Evolutionary conservation across 2,329 filamentous ascomycete species (phyloP).

Genomic region (Rutstroemia sp.): DNA sequence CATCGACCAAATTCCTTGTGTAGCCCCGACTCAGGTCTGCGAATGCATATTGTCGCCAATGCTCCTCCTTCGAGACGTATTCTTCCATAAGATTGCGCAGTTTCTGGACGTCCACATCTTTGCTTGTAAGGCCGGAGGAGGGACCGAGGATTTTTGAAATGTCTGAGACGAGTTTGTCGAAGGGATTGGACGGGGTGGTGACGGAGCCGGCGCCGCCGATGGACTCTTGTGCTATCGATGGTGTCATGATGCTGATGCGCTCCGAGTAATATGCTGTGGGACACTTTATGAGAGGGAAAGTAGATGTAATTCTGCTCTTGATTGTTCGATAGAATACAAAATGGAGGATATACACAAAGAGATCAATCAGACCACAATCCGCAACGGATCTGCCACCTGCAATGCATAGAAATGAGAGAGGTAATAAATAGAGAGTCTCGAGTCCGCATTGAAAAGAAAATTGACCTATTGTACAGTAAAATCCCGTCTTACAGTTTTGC

Average conservation of each 20-base stretch:
- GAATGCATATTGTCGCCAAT: slow-evolving; percentile 72
- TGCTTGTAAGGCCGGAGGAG: slow-evolving; percentile 73
- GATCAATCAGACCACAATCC: too few relatives aligned
- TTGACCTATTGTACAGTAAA: too few relatives aligned
- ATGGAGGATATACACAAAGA: too few relatives aligned
- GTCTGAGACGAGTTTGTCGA: slow-evolving; percentile 64
- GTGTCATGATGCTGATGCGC: not conserved
- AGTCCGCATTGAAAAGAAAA: too few relatives aligned
- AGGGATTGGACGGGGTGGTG: slow-evolving; percentile 38
- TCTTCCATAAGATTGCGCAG: slow-evolving; percentile 65
- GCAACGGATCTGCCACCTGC: too few relatives aligned
- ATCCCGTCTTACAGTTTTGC: too few relatives aligned
- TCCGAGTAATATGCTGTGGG: too few relatives aligned
- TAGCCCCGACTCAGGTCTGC: slow-evolving; percentile 64
- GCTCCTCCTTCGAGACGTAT: slow-evolving; percentile 60
- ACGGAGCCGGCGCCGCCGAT: not conserved
- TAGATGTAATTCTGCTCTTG: too few relatives aligned
- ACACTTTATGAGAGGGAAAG: too few relatives aligned
- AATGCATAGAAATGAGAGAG: too few relatives aligned
- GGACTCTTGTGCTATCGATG: slow-evolving; percentile 1
- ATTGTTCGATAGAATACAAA: too few relatives aligned
- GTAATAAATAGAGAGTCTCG: too few relatives aligned
- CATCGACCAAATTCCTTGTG: slow-evolving; percentile 83
- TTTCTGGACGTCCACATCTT: slow-evolving; percentile 68
- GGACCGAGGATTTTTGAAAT: slow-evolving; percentile 71